These are phyloP conservation scores for Flaveria ramosissima DNA, from an alignment of 129 eudicot genomes.

Conservation along the genomic window DNA sequence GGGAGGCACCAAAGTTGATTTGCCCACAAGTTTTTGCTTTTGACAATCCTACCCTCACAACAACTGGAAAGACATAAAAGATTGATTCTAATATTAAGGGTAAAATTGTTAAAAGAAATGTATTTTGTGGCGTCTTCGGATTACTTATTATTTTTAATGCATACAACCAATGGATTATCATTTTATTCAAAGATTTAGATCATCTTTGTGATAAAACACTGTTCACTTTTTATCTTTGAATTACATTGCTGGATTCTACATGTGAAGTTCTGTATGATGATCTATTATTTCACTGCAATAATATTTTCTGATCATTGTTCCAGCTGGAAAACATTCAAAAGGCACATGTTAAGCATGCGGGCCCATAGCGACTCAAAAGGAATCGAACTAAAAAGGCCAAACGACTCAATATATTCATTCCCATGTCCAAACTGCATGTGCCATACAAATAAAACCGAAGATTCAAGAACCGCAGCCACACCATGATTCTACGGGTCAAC, in stretches of 20 bases:
- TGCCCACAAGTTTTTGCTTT: neutral
- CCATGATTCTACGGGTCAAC: conserved; percentile 33
- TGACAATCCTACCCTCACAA: neutral
- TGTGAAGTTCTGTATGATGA: neutral
- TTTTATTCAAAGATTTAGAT: neutral
- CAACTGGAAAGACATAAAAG: neutral
- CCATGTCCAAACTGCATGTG: conserved; percentile 99
- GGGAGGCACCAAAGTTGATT: neutral
- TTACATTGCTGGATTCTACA: neutral
- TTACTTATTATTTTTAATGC: neutral
- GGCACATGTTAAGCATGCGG: conserved; percentile 92
- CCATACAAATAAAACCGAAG: conserved; percentile 72
- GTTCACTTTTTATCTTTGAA: neutral
- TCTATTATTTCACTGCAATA: neutral
- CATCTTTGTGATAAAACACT: neutral
- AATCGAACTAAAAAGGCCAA: conserved; percentile 75
- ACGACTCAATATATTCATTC: conserved; percentile 81
- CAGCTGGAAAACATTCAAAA: conserved; percentile 93
- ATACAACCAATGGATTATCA: neutral
- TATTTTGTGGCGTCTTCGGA: neutral
- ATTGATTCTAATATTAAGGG: neutral
- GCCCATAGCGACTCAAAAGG: conserved; percentile 90
- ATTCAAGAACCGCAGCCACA: conserved; percentile 58
- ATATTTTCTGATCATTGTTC: neutral
- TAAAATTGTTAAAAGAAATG: neutral